Base-by-base conservation (phyloP, 225 moss, liverwort and hornwort species). In the Pleurozium schreberi region DNA sequence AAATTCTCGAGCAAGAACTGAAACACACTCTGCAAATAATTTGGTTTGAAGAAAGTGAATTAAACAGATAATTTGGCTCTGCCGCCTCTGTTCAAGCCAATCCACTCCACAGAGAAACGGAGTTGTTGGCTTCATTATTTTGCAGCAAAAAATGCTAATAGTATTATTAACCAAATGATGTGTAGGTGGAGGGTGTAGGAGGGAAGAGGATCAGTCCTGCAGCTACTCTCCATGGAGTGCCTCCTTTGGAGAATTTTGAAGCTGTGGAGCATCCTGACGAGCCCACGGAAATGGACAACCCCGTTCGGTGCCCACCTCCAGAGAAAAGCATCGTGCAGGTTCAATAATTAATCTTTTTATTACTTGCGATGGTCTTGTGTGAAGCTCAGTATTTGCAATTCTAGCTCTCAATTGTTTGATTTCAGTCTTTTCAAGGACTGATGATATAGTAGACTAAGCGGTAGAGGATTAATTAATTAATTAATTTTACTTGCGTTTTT, bases 201-300 rank as follows among this genome's bases (percentile, higher is more conserved):
- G 90, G 84, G 71, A 91, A 89, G 77, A 92, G 84, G 84, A 90
- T 94, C 81, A 85, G 55, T 68, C 92, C 93, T 84, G 89, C 88
- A 63, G 90, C 91, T 69, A 76, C 91, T 31, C 73, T 90, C 45
- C 93, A 94, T 50, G 94, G 94, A 42, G 94, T 94, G 84, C 91
- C 91, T 36, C 84, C 73, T 42, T 45, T 81, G 88, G 94, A 94
- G 85, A 88, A 11, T 21, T 94, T 94, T 33, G 92, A 90, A 84
- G 89, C 93, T 53, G 84, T 87, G 5, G 92, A 92, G 81, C 94
- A 94, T 86, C 94, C 94, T 52, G 86, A 90, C 10, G 93, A 94
- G 84, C 94, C 94, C 15, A 33, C 14, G 12, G 93, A 93, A 68
- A 27, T 59, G 63, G 94, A 94, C 88, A 34, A 82, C 36, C 89